These are phyloP conservation scores for Solanum piurae DNA, from an alignment of 257 asterid genomes.

Conservation along the genomic window DNA sequence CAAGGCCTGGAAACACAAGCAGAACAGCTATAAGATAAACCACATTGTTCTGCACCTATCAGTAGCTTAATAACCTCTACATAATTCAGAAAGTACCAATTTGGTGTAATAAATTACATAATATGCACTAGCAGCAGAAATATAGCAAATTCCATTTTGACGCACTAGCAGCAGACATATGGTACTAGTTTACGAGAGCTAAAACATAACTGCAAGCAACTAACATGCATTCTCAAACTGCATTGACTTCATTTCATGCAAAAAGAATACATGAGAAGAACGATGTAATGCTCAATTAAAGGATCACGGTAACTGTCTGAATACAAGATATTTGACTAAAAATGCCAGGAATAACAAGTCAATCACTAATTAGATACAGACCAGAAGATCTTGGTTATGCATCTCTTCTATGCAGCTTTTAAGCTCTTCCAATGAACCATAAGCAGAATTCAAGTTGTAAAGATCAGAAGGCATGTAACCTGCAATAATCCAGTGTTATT, in stretches of 20 bases:
- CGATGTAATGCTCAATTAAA: neutral
- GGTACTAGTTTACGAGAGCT: neutral
- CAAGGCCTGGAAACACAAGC: slow-evolving; percentile 21
- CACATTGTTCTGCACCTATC: neutral
- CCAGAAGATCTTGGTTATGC: slow-evolving; percentile 31
- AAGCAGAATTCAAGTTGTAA: slow-evolving; percentile 35
- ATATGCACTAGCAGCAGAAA: neutral
- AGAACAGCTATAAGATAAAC: neutral
- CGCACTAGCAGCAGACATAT: neutral
- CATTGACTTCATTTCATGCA: neutral
- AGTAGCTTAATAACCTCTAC: neutral
- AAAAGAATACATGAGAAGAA: neutral
- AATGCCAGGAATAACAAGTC: neutral
- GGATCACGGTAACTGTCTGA: neutral
- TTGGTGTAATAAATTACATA: neutral
- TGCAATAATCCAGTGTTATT: slow-evolving; percentile 1
- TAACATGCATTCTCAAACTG: neutral
- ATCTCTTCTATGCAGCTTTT: slow-evolving; percentile 24
- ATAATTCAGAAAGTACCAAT: neutral
- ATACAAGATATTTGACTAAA: neutral
- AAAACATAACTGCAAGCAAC: neutral
- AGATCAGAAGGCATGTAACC: slow-evolving; percentile 45
- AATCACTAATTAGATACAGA: neutral
- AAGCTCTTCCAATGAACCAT: slow-evolving; percentile 27
- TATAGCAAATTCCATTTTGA: neutral